Conservation (phyloP, 441 rosid species). For the Croton laevigatus region DNA sequence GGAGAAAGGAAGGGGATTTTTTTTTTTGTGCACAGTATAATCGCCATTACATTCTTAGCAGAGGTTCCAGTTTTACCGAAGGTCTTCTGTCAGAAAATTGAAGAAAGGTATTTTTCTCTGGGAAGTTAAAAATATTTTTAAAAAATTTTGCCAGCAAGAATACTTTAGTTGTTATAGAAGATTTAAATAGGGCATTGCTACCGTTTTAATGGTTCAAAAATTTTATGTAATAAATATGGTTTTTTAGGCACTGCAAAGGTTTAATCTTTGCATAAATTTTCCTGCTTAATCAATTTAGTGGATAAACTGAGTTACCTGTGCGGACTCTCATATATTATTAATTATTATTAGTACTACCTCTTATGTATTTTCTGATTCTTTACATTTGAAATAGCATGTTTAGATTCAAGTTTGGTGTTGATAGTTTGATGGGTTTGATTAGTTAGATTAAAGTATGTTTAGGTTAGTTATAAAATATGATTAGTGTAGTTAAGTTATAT, state of each 20-base stretch:
- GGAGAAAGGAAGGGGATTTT: conserved; percentile 16
- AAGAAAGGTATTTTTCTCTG: conserved; percentile 19
- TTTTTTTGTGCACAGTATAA: conserved; percentile 39
- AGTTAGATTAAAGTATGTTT: too few species aligned
- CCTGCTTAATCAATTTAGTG: neutral
- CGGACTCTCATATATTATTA: neutral
- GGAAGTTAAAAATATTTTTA: conserved; percentile 19
- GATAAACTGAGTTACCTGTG: neutral
- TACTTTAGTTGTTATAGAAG: conserved; percentile 22
- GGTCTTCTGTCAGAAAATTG: conserved; percentile 49
- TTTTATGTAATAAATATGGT: conserved; percentile 40
- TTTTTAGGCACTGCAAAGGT: conserved; percentile 20
- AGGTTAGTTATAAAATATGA: too few species aligned
- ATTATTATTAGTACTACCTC: neutral
- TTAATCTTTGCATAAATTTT: conserved; percentile 2
- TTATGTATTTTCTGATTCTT: too few species aligned
- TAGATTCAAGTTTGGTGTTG: too few species aligned
- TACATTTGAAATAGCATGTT: too few species aligned
- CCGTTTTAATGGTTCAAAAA: conserved; percentile 20
- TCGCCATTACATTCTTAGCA: conserved; percentile 38
- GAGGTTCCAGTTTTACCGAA: conserved; percentile 68
- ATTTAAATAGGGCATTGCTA: conserved; percentile 12
- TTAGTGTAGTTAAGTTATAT: too few species aligned
- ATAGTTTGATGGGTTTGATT: too few species aligned
- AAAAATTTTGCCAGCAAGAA: neutral